Evolutionary conservation across 2,329 filamentous ascomycete species (phyloP).

Genomic region (Paraphaeosphaeria minitans): DNA sequence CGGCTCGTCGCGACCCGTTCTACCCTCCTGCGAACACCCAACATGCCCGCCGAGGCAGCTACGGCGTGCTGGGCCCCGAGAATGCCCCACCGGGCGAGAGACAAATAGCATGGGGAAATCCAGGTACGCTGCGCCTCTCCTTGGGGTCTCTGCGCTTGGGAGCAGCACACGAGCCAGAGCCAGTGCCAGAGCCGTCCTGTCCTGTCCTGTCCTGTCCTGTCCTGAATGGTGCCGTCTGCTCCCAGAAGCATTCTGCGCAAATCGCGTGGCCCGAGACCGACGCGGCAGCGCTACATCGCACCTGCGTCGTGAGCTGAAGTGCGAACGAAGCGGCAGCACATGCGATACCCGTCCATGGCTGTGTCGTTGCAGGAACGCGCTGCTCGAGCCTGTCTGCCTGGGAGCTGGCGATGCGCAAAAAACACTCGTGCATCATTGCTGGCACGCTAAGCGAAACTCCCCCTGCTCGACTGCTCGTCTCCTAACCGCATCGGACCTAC

Average conservation of each 20-base stretch:
- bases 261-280: conserved; percentile 22
- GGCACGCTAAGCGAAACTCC: conserved; percentile 31
- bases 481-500: conserved; percentile 13
- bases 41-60: conserved; percentile 48
- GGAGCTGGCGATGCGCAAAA: conserved; percentile 9
- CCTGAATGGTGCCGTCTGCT: conserved; percentile 18
- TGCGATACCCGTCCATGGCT: not conserved
- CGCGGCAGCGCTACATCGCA: conserved; percentile 5
- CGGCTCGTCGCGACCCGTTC: conserved; percentile 55
- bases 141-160: conserved; percentile 14
- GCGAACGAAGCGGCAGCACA: not conserved
- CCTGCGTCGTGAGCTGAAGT: not conserved
- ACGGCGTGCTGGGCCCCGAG: conserved; percentile 43
- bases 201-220: conserved; percentile 20
- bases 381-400: not conserved
- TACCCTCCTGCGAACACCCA: conserved; percentile 42
- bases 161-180: conserved; percentile 14
- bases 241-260: conserved; percentile 20
- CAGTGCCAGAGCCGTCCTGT: no score
- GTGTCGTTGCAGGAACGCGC: not conserved
- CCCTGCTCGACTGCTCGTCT: conserved; percentile 14
- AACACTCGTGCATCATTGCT: conserved; percentile 16
- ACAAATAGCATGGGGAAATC: conserved; percentile 40
- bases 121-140: conserved; percentile 41
- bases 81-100: conserved; percentile 37